Evolutionary conservation across 73 alveolate species (phyloP), one percentile per base, ranked within the genome.

Genomic region (Breviolum minutum): DNA sequence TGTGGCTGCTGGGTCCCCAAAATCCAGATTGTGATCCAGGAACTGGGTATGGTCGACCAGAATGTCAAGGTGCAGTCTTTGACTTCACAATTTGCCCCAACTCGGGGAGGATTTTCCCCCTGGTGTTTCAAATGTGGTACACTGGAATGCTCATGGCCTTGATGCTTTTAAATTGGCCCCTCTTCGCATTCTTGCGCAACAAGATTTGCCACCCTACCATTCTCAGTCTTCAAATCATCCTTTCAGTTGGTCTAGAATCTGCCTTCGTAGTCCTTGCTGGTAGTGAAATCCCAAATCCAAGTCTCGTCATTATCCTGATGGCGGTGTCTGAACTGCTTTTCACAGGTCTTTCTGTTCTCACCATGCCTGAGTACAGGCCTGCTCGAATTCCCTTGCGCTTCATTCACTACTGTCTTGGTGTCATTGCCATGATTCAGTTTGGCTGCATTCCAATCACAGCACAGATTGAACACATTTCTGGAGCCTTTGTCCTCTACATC

Each of bases 1-100:
- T 92, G 54, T 92, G 98, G 98, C 81, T 92, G 29, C 26, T 92
- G 73, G 98, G 98, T 63, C 98, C 98, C 0, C 98, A 92, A 66
- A 92, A 92, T 62, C 98, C 98, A 8, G 91, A 92, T 20, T 92
- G 98, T n/a, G 98, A 92, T 26, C 98, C 98, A 40, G 90, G 98
- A 8, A 92, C 80, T 11, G 79, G 88, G 11, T 63, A 32, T 79
- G 70, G 80, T 27, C 77, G 98, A 19, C 80, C 91, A 8, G 98
- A 92, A 60, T 92, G 98, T 29, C 74, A 92, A 81, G 98, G 98
- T 20, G 63, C 84, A 10, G 79, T 92, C 61, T 92, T 92, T 61
- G 90, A 74, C 62, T 92, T 92, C 70, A 92, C 98, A n/a, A 61
- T 92, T 40, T 70, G 98, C 80, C 98, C 98, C 20, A 26, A 68